Evolutionary conservation across 192 early-diverging fungal species (phyloP).

Genomic region (Dissophora globulifera): DNA sequence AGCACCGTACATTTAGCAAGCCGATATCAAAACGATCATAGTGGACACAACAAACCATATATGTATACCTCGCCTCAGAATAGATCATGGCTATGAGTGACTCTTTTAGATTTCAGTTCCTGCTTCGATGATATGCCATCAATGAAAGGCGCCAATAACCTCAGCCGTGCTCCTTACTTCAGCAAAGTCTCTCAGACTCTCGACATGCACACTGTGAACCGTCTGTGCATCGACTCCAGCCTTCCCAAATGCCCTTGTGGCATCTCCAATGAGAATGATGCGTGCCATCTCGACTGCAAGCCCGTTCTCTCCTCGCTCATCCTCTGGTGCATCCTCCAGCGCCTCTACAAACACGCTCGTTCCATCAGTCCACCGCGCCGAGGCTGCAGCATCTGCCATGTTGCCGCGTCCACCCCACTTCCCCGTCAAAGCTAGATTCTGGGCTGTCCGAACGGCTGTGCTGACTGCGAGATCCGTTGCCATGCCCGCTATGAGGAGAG

Average conservation of each 20-base stretch:
- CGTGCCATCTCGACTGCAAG: conserved; percentile 27
- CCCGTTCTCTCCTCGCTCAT: conserved; percentile 22
- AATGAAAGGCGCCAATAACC: conserved; percentile 34
- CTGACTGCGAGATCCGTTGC: conserved; percentile 26
- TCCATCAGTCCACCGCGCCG: conserved; percentile 27
- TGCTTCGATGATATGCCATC: conserved; percentile 13
- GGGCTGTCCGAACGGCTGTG: conserved; percentile 26
- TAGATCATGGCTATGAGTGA: too few relatives aligned
- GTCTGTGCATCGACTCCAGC: conserved; percentile 23
- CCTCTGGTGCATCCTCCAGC: conserved; percentile 23
- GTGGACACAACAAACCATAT: too few relatives aligned
- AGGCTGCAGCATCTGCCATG: conserved; percentile 28
- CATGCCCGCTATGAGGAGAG: conserved; percentile 26
- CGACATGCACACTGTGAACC: conserved; percentile 25
- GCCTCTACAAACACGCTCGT: conserved; percentile 29
- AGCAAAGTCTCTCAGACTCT: conserved; percentile 32
- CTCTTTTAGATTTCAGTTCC: too few relatives aligned
- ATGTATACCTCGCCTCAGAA: too few relatives aligned
- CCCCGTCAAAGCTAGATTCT: conserved; percentile 30
- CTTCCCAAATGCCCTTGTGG: conserved; percentile 29
- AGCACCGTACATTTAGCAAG: too few relatives aligned
- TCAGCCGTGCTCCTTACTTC: conserved; percentile 29
- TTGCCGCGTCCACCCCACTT: conserved; percentile 29
- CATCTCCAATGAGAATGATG: conserved; percentile 29
- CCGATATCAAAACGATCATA: too few relatives aligned